Percentiles rank a stretch among this genome's conserved stretches.
phyloP scores from a whole-genome alignment of 805 yeast genomes.

The Suhomyces vadensis region DNA sequence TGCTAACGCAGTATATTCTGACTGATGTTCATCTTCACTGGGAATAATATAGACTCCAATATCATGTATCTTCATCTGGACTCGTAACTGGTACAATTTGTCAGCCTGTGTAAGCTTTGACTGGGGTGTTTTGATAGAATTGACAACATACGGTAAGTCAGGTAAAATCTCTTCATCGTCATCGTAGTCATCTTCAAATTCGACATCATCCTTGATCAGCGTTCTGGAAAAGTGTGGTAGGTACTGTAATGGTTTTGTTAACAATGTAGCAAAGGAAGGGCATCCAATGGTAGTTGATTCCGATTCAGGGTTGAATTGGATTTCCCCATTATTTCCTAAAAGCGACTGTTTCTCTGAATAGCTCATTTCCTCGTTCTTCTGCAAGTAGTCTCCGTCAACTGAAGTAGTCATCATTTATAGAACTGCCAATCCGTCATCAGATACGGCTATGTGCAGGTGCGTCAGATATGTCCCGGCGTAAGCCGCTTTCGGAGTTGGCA shows the following conservation, averaged over 20 bases:
- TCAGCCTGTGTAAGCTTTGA: conserved; percentile 16
- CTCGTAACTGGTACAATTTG: conserved; percentile 61
- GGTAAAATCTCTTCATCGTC: conserved; percentile 24
- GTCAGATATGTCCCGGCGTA: not conserved
- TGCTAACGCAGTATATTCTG: conserved; percentile 79
- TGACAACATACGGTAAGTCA: conserved; percentile 25
- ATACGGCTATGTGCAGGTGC: not conserved
- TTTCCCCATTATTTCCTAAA: conserved; percentile 1
- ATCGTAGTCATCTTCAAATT: conserved; percentile 15
- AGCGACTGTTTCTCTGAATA: conserved; percentile 19
- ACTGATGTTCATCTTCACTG: conserved; percentile 91
- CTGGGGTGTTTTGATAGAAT: conserved; percentile 7
- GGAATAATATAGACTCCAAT: conserved; percentile 77
- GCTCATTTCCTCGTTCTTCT: no score
- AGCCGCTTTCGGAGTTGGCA: not conserved
- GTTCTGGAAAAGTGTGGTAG: conserved; percentile 18
- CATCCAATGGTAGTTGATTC: conserved; percentile 22
- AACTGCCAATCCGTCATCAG: not conserved
- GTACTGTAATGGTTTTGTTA: conserved; percentile 27
- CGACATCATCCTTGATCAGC: not conserved
- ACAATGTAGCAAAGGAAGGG: conserved; percentile 19
- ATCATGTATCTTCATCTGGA: conserved; percentile 59
- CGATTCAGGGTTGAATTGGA: conserved; percentile 1
- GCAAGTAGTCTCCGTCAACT: no score
- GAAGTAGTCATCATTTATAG: not conserved